Evolutionary conservation across 73 alveolate genomes (phyloP).

Genomic region (Paramecium primaurelia): DNA sequence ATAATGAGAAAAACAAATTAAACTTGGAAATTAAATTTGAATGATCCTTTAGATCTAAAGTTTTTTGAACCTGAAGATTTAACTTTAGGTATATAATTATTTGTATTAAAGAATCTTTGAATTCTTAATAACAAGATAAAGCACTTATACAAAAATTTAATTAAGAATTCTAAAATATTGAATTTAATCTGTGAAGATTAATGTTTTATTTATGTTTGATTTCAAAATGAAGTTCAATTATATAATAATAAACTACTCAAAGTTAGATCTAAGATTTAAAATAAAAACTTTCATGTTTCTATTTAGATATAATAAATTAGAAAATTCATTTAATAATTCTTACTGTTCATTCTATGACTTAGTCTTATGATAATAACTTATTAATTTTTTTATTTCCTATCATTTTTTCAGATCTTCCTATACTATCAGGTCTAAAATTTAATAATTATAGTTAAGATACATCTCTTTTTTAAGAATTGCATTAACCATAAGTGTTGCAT

Average conservation of each 20-base stretch:
- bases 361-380: neutral
- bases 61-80: neutral
- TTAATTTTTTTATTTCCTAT: neutral
- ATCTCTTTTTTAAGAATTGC: neutral
- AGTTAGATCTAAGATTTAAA: neutral
- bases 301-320: neutral
- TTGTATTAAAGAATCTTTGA: neutral
- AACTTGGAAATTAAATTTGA: neutral
- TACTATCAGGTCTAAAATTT: neutral
- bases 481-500: neutral
- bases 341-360: neutral
- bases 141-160: neutral
- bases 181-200: neutral
- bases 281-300: neutral
- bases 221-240: neutral
- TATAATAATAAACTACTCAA: neutral
- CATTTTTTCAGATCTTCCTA: neutral
- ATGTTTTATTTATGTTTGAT: neutral
- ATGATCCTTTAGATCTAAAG: neutral
- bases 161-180: neutral
- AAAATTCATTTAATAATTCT: neutral
- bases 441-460: neutral
- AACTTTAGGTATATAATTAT: neutral
- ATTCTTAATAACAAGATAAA: neutral
- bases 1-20: neutral